phyloP scores from a whole-genome alignment of 805 yeast species.

The Metschnikowia koreensis region DNA sequence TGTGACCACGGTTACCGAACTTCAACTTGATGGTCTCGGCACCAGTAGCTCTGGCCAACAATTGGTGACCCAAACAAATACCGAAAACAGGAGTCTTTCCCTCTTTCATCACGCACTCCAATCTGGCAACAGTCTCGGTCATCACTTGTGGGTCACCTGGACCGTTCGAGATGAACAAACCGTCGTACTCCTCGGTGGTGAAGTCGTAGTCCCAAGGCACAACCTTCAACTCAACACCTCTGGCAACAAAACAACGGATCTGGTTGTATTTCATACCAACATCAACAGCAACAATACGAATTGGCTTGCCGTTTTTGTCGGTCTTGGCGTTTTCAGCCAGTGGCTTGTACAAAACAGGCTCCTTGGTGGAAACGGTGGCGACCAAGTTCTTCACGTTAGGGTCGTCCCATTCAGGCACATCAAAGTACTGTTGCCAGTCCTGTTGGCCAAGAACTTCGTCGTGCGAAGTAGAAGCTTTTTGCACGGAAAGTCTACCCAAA shows the following conservation, averaged over 20 bases:
- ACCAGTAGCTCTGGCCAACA: conserved; percentile 92
- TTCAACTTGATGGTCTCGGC: conserved; percentile 89
- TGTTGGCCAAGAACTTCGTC: conserved; percentile 30
- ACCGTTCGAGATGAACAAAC: conserved; percentile 95
- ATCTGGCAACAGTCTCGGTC: conserved; percentile 60
- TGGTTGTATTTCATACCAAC: conserved; percentile 99
- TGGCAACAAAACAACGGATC: conserved; percentile 90
- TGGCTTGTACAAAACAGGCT: conserved; percentile 78
- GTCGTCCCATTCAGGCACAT: conserved; percentile 85
- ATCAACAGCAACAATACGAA: conserved; percentile 87
- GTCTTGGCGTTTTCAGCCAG: conserved; percentile 46
- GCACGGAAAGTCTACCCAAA: conserved; percentile 80
- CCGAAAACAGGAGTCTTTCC: conserved; percentile 91
- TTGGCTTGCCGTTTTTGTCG: conserved; percentile 68
- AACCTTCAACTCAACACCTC: conserved; percentile 94
- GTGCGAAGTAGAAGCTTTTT: conserved; percentile 36
- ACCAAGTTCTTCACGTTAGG: conserved; percentile 92
- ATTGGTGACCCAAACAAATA: conserved; percentile 97
- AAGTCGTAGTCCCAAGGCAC: conserved; percentile 96
- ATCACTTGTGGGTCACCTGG: conserved; percentile 98
- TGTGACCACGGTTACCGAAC: conserved; percentile 99
- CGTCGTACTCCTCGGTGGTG: conserved; percentile 80
- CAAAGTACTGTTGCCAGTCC: conserved; percentile 63
- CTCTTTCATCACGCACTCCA: conserved; percentile 55
- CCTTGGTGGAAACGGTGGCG: conserved; percentile 78